Base-by-base conservation (phyloP, 2,329 filamentous ascomycete species). In the Magnaporthales sp. region DNA sequence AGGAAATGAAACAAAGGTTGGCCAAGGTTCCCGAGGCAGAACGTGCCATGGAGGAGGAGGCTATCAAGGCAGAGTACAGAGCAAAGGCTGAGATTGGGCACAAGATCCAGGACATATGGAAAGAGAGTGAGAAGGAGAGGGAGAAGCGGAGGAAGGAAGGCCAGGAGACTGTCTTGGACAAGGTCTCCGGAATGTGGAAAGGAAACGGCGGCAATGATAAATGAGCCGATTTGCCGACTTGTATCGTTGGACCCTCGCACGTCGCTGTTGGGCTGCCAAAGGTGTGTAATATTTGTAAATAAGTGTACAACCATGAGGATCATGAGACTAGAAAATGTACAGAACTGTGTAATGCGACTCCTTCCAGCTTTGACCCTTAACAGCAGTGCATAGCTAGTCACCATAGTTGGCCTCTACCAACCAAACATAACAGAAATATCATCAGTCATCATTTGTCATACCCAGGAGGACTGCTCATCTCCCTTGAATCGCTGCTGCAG, bases 61-160 rank as follows among this genome's bases (percentile, higher is more conserved):
- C 89, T 24, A 79, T 90, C 68, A 80, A 82, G 67, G 87, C 86
- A 7, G 88, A 92, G 77, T 77, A 84, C 67, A 79, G 85, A 72
- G 83, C 85, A 70, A 86, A 87, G 74, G 76, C 82, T 63, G 83
- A 89, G 71, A 81, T 91, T 72, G 84, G 86, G 65, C 75, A 79
- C 69, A 75, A 83, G 68, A 77, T 91, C 68, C 78, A 84, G 71
- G 78, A 80, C 63, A 74, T 89, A 68, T 83, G 86, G 77, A 78
- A 84, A 67, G 78, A 86, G 72, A 82, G 89, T 75, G 80, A 83
- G 62, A 77, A 81, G 71, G 80, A 83, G 69, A 77, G 86, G 69
- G 77, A 81, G 74, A 79, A 82, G 72, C 80, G 88, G 70, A 85
- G 84, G 75, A 83, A 83, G 70, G 81, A 84, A 72, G 87, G 84